Percentiles rank a stretch among this genome's conserved stretches.
These are phyloP conservation scores for Emergomyces orientalis DNA, from an alignment of 2,329 filamentous ascomycete genomes.

Conservation along the genomic window DNA sequence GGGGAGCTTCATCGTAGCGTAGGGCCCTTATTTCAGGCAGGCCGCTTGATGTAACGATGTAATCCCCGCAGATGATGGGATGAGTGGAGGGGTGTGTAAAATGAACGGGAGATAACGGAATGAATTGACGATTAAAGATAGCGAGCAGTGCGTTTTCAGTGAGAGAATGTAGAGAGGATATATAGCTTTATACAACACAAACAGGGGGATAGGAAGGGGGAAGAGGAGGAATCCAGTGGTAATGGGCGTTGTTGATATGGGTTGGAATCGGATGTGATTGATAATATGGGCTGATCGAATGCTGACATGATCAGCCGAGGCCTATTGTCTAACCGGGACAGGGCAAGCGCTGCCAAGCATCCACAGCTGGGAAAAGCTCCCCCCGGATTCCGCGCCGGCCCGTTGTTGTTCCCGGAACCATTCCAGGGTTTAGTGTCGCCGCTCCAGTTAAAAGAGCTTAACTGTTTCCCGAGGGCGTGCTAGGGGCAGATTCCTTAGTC, in stretches of 20 bases:
- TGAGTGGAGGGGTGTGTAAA: background rate
- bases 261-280: background rate
- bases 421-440: too few relatives aligned
- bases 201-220: background rate
- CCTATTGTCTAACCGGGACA: background rate
- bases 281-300: background rate
- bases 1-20: slow-evolving; percentile 29
- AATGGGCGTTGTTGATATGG: too few relatives aligned
- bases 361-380: too few relatives aligned
- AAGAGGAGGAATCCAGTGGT: background rate
- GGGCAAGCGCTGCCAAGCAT: background rate
- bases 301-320: too few relatives aligned
- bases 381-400: too few relatives aligned
- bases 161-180: background rate
- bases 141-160: background rate
- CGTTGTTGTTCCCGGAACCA: too few relatives aligned
- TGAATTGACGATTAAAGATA: background rate
- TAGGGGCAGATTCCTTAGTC: too few relatives aligned
- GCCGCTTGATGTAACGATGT: background rate
- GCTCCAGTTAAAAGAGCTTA: too few relatives aligned
- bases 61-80: background rate
- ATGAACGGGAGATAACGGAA: background rate
- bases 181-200: background rate
- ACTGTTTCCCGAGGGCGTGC: too few relatives aligned
- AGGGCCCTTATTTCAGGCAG: background rate